phyloP scores from a whole-genome alignment of 352 stramenopile genomes.

The Nothophytophthora sp. region DNA sequence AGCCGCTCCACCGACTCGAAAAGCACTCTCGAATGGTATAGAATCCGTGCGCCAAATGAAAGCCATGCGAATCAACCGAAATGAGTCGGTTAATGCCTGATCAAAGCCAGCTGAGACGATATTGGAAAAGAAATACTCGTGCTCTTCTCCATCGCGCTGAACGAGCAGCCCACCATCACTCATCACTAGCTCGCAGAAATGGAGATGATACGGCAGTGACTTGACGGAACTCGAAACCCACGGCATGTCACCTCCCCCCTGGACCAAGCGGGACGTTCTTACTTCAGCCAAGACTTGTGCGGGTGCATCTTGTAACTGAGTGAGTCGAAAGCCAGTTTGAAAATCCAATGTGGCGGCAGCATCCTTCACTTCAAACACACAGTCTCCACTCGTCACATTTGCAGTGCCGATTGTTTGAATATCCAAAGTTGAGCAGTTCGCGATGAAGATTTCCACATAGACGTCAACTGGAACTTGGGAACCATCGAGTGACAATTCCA shows the following conservation, averaged over 20 bases:
- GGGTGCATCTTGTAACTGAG: not conserved
- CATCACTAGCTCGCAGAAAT: slow-evolving; percentile 15
- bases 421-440: slow-evolving; percentile 13
- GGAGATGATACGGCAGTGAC: slow-evolving; percentile 5
- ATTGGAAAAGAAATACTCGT: too few relatives aligned
- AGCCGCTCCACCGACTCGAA: slow-evolving; percentile 1
- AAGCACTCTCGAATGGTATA: not conserved
- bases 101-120: slow-evolving; percentile 5
- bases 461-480: not conserved
- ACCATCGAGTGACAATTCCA: slow-evolving; percentile 15
- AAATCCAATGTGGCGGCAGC: not conserved
- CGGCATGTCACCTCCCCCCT: not conserved
- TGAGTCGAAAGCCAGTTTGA: slow-evolving; percentile 8
- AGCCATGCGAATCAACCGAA: slow-evolving; percentile 2
- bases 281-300: slow-evolving; percentile 2
- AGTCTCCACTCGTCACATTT: slow-evolving; percentile 8
- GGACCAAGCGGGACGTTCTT: not conserved
- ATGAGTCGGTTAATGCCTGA: not conserved
- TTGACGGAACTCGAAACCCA: slow-evolving; percentile 6
- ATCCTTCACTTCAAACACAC: slow-evolving; percentile 15
- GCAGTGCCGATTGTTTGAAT: slow-evolving; percentile 5
- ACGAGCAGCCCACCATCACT: not conserved
- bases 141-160: slow-evolving; percentile 6
- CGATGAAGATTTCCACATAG: slow-evolving; percentile 7
- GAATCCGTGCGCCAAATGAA: slow-evolving; percentile 9